These are phyloP conservation scores for Boletus pseudo-olivaceus DNA, from an alignment of 768 basidiomycete genomes.

Conservation along the genomic window DNA sequence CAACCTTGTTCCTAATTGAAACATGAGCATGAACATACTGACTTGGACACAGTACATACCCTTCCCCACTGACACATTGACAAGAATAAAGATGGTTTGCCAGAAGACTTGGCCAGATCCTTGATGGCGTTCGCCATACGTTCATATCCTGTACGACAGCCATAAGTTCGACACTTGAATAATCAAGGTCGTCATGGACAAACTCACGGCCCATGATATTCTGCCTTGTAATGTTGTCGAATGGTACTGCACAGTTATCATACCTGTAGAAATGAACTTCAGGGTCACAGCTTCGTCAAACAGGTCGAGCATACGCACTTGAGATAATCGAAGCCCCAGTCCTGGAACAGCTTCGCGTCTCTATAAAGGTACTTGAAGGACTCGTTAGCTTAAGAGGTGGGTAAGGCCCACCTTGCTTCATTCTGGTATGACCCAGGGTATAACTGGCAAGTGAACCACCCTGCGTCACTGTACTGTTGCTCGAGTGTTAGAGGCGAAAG, in stretches of 20 bases:
- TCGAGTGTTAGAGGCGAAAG: constrained; percentile 1
- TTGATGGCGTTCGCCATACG: constrained; percentile 60
- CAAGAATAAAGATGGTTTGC: constrained; percentile 53
- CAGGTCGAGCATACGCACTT: constrained; percentile 40
- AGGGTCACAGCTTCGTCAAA: neutral
- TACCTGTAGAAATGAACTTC: constrained; percentile 36
- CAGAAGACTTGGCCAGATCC: constrained; percentile 43
- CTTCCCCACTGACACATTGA: constrained; percentile 69
- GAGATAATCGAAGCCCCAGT: constrained; percentile 65
- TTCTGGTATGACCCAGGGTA: constrained; percentile 67
- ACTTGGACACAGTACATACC: constrained; percentile 33
- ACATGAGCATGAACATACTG: neutral
- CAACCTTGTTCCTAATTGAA: constrained; percentile 53
- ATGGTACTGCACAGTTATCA: constrained; percentile 62
- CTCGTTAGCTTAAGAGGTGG: neutral
- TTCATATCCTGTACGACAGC: constrained; percentile 44
- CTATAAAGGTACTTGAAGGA: constrained; percentile 28
- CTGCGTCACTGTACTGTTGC: constrained; percentile 60
- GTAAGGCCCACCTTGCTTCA: constrained; percentile 45
- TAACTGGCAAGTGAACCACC: constrained; percentile 63
- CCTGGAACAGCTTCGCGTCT: constrained; percentile 55
- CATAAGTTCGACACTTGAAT: neutral
- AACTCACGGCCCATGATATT: constrained; percentile 54
- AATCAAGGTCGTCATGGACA: neutral
- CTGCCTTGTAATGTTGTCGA: constrained; percentile 51